Conservation (phyloP, 306 rosid species). For the Lagenaria siceraria region DNA sequence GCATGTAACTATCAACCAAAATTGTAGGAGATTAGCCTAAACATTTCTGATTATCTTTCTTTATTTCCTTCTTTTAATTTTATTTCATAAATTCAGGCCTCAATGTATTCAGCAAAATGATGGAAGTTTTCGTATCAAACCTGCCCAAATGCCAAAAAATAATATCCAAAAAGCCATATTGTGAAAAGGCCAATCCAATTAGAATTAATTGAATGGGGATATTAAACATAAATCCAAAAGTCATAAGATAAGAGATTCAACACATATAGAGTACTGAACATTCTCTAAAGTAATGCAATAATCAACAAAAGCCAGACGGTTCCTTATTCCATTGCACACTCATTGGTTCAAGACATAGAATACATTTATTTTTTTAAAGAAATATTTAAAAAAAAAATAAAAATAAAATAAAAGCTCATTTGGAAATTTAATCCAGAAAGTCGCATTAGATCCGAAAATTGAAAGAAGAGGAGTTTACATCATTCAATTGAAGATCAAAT, state of each 20-base stretch:
- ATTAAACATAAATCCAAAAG: not conserved
- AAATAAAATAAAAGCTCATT: not conserved
- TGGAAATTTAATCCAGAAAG: not conserved
- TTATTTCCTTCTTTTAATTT: not conserved
- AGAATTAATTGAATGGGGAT: not conserved
- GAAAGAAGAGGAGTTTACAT: constrained; percentile 43
- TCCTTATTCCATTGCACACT: not conserved
- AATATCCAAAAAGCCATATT: not conserved
- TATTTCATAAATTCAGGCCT: not conserved
- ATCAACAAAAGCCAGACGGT: not conserved
- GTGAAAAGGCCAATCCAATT: not conserved
- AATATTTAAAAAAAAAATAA: too few species aligned
- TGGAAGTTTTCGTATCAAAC: not conserved
- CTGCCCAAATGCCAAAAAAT: not conserved
- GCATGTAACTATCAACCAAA: not conserved
- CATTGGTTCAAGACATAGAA: not conserved
- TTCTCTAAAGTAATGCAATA: not conserved
- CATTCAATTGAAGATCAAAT: constrained; percentile 80
- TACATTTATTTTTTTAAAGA: not conserved
- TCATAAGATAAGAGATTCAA: not conserved
- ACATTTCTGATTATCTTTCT: not conserved
- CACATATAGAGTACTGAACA: not conserved
- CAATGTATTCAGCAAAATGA: not conserved
- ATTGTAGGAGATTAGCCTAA: not conserved
- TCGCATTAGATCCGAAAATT: not conserved